A percentile compares a stretch with the other conserved stretches of the same genome.
These are phyloP conservation scores for Hepatocystis sp. DNA, from an alignment of 169 alveolate species.

Conservation along the genomic window DNA sequence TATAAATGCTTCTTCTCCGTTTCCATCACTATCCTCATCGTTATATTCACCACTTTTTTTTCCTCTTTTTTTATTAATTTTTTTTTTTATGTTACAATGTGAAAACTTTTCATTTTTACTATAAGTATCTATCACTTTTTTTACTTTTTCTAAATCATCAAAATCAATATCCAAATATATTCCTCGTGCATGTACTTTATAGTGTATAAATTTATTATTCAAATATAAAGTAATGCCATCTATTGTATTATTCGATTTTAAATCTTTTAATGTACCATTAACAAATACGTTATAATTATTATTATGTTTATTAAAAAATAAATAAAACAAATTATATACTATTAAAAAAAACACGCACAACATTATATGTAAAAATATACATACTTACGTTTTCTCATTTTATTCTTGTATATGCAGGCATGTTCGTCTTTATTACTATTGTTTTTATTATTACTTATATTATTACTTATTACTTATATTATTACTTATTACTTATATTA, in stretches of 20 bases:
- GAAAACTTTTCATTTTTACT: slow-evolving; percentile 1
- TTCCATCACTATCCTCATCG: neutral
- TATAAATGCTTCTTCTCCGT: neutral
- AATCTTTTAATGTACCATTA: slow-evolving; percentile 11
- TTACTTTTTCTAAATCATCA: slow-evolving; percentile 15
- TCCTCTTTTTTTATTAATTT: slow-evolving; percentile 24
- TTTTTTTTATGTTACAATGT: slow-evolving; percentile 52
- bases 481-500: too few relatives aligned
- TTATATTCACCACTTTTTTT: neutral
- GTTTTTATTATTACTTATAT: too few relatives aligned
- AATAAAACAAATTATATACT: too few relatives aligned
- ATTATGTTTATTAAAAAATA: too few relatives aligned
- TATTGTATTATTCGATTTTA: slow-evolving; percentile 12
- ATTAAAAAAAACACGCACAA: too few relatives aligned
- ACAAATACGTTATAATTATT: neutral
- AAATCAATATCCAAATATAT: slow-evolving; percentile 30
- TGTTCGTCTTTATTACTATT: too few relatives aligned
- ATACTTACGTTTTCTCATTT: too few relatives aligned
- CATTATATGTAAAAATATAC: too few relatives aligned
- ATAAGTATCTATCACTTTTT: slow-evolving; percentile 13
- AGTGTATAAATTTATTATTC: slow-evolving; percentile 26
- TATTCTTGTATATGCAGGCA: too few relatives aligned
- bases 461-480: too few relatives aligned
- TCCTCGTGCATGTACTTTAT: slow-evolving; percentile 44
- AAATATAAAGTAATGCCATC: slow-evolving; percentile 44